Evolutionary conservation across 176 grass and related monocot species (phyloP), one percentile per base, ranked within the genome.

Genomic region (Coix lacrymajobi): DNA sequence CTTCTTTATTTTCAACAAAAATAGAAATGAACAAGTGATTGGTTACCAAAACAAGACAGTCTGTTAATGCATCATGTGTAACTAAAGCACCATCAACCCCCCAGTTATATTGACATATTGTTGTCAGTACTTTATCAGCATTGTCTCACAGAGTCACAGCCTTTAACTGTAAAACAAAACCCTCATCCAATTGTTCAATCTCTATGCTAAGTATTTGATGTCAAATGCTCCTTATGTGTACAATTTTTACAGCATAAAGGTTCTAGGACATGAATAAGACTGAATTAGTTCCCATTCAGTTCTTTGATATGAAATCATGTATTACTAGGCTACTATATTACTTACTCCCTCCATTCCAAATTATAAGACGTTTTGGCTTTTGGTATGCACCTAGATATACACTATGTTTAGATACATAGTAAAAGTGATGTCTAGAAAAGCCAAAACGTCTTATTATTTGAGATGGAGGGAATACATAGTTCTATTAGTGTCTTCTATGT

Each of bases 1-100:
- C 68, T 79, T 79, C 67, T 84, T 73, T 25, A 79, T 24, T 56
- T n/a, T 56, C 0, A 25, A 43, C 8, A 68, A 76, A 51, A 70
- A 17, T 40, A 52, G 43, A 68, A 75, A 56, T 26, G 32, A 9
- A 28, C 2, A 86, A 73, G 40, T 76, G 4, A 7, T 70, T 69
- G 4, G 10, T 76, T 20, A 81, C 39, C 8, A 62, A 69, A 87
- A 77, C 40, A 69, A 40, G 73, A 39, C 24, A 17, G 4, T 8
- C 33, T 38, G 19, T 71, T 52, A 39, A 61, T 54, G 32, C 75
- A 71, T 43, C 25, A 41, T 77, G 34, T 64, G 24, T 62, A 46
- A 71, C 69, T 39, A 76, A 37, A 62, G 28, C 15, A 11, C 28
- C 22, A 38, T 65, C 32, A 66, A 52, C 13, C 19, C 34, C 34